These are phyloP conservation scores for Solanum chiquidenum DNA, from an alignment of 257 asterid genomes.

Conservation along the genomic window DNA sequence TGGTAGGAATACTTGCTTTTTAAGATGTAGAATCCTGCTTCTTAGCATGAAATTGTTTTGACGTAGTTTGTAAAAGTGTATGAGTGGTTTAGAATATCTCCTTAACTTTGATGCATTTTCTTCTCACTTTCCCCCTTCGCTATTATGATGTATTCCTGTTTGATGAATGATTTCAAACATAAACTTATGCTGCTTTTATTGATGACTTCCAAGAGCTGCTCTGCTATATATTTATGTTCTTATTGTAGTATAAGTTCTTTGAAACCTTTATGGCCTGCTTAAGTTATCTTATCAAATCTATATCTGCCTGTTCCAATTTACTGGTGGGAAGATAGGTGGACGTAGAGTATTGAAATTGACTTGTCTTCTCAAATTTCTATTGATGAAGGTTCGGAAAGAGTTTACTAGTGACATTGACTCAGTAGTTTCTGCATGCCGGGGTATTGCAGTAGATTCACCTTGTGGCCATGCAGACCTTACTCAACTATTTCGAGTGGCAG, in stretches of 20 bases:
- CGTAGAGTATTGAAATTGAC: not conserved
- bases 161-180: not conserved
- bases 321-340: not conserved
- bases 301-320: not conserved
- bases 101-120: not conserved
- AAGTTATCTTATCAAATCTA: not conserved
- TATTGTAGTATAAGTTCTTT: not conserved
- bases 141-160: not conserved
- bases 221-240: not conserved
- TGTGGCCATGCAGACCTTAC: slow-evolving; percentile 69
- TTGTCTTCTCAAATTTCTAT: slow-evolving; percentile 6
- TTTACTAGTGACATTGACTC: slow-evolving; percentile 76
- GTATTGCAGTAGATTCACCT: slow-evolving; percentile 45
- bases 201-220: not conserved
- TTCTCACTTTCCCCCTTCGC: not conserved
- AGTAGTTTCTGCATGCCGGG: slow-evolving; percentile 49
- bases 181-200: not conserved
- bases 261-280: not conserved
- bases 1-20: not conserved
- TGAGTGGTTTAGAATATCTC: not conserved
- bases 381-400: slow-evolving; percentile 66
- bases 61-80: not conserved
- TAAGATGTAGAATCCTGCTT: not conserved
- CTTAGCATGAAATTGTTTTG: not conserved
- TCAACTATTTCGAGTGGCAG: slow-evolving; percentile 71